Base-by-base conservation (phyloP, 345 rosid species). In the Linum lewisii region DNA sequence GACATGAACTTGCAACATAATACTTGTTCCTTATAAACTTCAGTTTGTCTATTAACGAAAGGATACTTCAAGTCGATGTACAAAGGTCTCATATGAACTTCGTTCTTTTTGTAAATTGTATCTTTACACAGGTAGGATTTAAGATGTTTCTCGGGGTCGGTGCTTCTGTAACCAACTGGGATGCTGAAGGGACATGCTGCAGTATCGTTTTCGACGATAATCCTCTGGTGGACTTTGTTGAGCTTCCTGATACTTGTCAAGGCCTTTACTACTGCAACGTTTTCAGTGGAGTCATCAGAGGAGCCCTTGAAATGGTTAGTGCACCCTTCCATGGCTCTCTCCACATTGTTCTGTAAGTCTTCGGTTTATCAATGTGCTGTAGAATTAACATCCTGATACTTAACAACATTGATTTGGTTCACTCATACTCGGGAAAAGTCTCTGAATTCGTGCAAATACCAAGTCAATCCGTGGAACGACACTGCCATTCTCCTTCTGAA, bases 101-200 rank as follows among this genome's bases (percentile, higher is more conserved):
- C 67, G 8, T 21, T n/a, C 61, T 0, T 13, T 60, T 26, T 9
- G 37, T 51, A 67, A 50, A 69, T 25, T 62, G n/a, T 51, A 10
- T 55, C 68, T 54, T 36, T 24, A 4, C 60, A 21, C 79, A 88
- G 93, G 93, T 88, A 63, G 95, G 97, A 6, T 86, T 88, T 77
- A 92, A 92, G 81, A 92, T 92, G 98, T 92, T 92, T 67, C 73
- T 92, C 24, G 97, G 98, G 21, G 83, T 92, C 54, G 73, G 86
- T 61, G 96, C 97, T 36, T 79, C 95, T 29, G 95, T 88, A 59
- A 67, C 72, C 63, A 92, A 84, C 59, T 88, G 95, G 93, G 88
- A 92, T 58, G 77, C 80, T 37, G 90, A 92, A 26, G 98, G 96
- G 24, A 88, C 93, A 51, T 77, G 83, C 70, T 88, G 96, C 80